Evolutionary conservation across 2,329 filamentous ascomycete species (phyloP).

Genomic region (Lecanicillium sp.): DNA sequence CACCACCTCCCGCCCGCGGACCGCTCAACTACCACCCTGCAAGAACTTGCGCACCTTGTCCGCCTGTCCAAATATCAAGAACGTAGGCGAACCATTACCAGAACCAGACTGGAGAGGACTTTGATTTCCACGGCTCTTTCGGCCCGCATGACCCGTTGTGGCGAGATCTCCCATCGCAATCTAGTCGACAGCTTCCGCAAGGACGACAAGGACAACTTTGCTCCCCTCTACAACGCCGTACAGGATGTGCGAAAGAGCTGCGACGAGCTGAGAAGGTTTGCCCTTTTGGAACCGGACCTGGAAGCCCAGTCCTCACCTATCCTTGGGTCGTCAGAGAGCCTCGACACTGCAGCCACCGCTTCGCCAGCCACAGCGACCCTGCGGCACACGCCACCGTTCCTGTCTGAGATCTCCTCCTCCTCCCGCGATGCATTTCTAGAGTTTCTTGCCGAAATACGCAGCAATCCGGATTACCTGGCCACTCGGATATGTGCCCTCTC

Average conservation of each 20-base stretch:
- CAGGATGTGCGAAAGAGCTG: constrained; percentile 74
- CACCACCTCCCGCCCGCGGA: constrained; percentile 50
- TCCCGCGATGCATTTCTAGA: constrained; percentile 68
- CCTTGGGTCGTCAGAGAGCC: constrained; percentile 38
- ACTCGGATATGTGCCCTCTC: constrained; percentile 70
- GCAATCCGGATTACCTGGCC: constrained; percentile 82
- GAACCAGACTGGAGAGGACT: constrained; percentile 65
- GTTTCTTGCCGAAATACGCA: constrained; percentile 75
- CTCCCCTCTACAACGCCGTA: constrained; percentile 66
- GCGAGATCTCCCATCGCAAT: constrained; percentile 66
- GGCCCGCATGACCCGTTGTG: constrained; percentile 65
- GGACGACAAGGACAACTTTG: constrained; percentile 73
- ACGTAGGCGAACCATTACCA: constrained; percentile 67
- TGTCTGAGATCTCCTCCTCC: constrained; percentile 62
- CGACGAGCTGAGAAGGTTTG: constrained; percentile 63
- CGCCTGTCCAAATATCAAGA: constrained; percentile 74
- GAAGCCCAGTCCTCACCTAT: constrained; percentile 42
- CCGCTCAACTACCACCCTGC: constrained; percentile 60
- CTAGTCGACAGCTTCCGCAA: constrained; percentile 71
- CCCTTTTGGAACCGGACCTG: constrained; percentile 64
- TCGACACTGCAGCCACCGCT: constrained; percentile 38
- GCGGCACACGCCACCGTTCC: constrained; percentile 47
- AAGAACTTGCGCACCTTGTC: constrained; percentile 71
- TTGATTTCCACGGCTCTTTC: constrained; percentile 69
- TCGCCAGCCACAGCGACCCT: constrained; percentile 23